Percentiles rank a stretch among this genome's conserved stretches.
Conservation (phyloP, 345 rosid genomes). For the Rhodomyrtus tomentosa region DNA sequence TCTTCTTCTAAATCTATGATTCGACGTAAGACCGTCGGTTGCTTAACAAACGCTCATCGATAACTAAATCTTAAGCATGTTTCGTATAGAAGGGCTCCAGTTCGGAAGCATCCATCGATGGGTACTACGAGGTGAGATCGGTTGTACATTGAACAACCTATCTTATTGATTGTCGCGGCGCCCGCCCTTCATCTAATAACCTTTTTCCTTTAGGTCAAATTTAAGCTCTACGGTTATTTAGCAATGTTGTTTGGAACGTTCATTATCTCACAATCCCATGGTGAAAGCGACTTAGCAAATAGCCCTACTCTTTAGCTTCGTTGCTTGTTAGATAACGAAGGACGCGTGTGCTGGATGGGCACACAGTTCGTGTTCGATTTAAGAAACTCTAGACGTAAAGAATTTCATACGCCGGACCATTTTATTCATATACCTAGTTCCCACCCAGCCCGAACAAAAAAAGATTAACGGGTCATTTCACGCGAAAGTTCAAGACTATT, state of each 20-base stretch:
- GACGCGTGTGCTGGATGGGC: not conserved
- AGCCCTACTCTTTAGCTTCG: not conserved
- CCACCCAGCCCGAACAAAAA: not conserved
- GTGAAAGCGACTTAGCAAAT: not conserved
- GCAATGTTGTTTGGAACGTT: not conserved
- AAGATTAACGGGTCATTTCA: not conserved
- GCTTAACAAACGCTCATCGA: not conserved
- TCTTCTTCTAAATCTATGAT: not conserved
- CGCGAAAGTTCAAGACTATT: no score
- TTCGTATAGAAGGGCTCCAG: not conserved
- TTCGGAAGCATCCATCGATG: not conserved
- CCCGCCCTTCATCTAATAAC: not conserved
- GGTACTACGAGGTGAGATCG: not conserved
- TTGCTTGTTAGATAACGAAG: not conserved
- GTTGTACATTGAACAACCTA: not conserved
- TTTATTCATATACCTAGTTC: not conserved
- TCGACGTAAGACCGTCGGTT: not conserved
- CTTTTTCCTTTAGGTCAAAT: not conserved
- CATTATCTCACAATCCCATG: not conserved
- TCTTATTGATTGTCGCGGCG: fast-evolving
- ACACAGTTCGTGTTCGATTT: not conserved
- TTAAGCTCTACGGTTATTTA: not conserved
- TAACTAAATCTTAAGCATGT: not conserved
- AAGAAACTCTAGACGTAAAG: not conserved
- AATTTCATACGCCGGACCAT: not conserved